Evolutionary conservation across 768 basidiomycete genomes (phyloP).

Genomic region (Cystoderma amianthinum): DNA sequence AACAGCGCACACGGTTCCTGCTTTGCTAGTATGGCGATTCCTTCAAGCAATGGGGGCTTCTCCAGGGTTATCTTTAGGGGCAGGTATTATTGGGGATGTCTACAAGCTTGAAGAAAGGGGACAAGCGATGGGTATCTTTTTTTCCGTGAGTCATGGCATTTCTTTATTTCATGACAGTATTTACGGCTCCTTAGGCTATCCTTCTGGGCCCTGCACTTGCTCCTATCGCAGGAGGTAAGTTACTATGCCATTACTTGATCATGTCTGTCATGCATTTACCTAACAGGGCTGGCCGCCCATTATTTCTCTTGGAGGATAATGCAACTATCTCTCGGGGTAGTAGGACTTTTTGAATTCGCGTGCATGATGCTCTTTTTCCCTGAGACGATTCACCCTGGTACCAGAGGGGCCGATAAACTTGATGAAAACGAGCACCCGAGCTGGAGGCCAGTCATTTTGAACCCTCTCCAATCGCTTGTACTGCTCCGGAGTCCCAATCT

Average conservation of each 20-base stretch:
- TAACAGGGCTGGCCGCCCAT: too few relatives aligned
- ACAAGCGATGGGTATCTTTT: too few relatives aligned
- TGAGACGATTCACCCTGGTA: conserved; percentile 33
- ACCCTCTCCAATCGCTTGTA: neutral
- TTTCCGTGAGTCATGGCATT: conserved; percentile 25
- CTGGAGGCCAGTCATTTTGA: too few relatives aligned
- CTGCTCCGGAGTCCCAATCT: too few relatives aligned
- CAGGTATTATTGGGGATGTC: conserved; percentile 52
- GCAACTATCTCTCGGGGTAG: too few relatives aligned
- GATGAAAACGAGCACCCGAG: too few relatives aligned
- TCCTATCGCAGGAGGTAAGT: conserved; percentile 47
- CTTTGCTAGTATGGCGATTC: conserved; percentile 52
- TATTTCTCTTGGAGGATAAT: conserved; percentile 27
- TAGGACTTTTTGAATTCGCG: too few relatives aligned
- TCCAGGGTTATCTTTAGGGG: conserved; percentile 42
- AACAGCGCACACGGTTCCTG: conserved; percentile 25
- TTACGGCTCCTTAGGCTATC: conserved; percentile 29
- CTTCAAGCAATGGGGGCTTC: conserved; percentile 60
- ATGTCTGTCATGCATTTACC: conserved; percentile 35
- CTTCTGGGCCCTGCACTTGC: conserved; percentile 54
- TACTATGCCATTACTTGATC: conserved; percentile 48
- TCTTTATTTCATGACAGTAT: neutral
- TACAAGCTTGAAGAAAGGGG: too few relatives aligned
- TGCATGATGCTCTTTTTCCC: conserved; percentile 52
- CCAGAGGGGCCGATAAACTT: conserved; percentile 4